phyloP scores from a whole-genome alignment of 1,284 basidiomycete species.

The Tetrapyrgos nigripes region DNA sequence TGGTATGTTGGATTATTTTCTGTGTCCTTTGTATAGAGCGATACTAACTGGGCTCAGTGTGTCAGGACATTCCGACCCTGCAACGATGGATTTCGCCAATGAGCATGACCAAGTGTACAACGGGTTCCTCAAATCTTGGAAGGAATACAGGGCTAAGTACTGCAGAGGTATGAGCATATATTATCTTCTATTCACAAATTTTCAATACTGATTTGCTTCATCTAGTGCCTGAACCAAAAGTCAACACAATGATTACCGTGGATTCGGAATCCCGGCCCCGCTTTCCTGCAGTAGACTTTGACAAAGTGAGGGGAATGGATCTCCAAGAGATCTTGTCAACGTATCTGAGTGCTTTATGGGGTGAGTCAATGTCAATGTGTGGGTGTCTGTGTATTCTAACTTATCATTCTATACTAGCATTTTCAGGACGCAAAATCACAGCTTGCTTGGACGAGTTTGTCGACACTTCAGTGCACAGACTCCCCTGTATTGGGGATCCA shows the following conservation, averaged over 20 bases:
- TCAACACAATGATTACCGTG: background rate
- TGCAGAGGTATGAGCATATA: background rate
- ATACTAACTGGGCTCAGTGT: too few species aligned
- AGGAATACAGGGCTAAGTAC: background rate
- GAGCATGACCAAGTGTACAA: background rate
- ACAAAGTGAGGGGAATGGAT: background rate
- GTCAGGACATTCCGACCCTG: background rate
- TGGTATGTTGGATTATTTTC: background rate
- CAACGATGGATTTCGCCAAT: background rate
- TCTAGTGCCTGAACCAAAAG: background rate
- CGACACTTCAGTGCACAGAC: background rate
- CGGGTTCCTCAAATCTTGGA: background rate
- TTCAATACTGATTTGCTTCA: background rate
- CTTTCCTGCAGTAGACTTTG: background rate
- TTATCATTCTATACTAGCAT: background rate
- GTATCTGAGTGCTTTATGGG: background rate
- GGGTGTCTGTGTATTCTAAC: background rate
- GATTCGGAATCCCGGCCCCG: background rate
- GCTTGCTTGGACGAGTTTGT: background rate
- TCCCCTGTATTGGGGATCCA: background rate
- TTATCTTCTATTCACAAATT: background rate
- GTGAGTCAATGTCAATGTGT: background rate
- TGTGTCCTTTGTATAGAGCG: background rate
- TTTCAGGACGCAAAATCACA: background rate
- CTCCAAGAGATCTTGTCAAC: background rate